Evolutionary conservation across 1,284 basidiomycete genomes (phyloP), one percentile per base, ranked within the genome.

Genomic region (Heterobasidion occidentale): DNA sequence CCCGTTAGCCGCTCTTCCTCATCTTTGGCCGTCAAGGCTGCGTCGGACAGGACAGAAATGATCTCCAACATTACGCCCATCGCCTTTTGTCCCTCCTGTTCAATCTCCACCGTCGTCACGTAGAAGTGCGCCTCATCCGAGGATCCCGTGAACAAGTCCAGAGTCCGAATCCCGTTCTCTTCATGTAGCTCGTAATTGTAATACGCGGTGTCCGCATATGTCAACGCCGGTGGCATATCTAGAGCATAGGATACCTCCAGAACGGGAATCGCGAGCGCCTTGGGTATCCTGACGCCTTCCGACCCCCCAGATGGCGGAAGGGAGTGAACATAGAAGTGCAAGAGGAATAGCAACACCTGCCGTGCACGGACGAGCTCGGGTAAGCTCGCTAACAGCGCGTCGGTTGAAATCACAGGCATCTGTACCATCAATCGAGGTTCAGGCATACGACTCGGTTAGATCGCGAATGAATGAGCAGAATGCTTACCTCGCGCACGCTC

Each of bases 141-240:
- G 1, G 80, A 78, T 35, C 70, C 70, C 17, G 79, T 81, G 63
- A 84, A 84, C 0, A 68, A 70, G 35, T 70, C 69, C 42, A 65
- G 60, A 49, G 73, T 71, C 48, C 60, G 59, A 36, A 71, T 52
- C 57, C 68, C 46, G 20, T 44, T 44, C 9, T 51, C 14, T 9
- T 38, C 54, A 3, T 9, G n/a, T 17, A 44, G 12, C 9, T 11
- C 27, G 74, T 74, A 81, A 62, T 83, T 82, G 74, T 77, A 84
- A 11, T 82, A 72, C 12, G 83, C 80, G 1, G 80, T 81, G 62
- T 80, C 80, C 52, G 80, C 76, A 60, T 83, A 84, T 5, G 80
- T 83, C 46, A 83, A 69, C 60, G 83, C 71, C 0, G 82, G 81
- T 1, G 81, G 80, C 20, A 84, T 65, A 55, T 77, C 79, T 42